Evolutionary conservation across 1,284 basidiomycete species (phyloP).

Genomic region (Trichosporon sp.): DNA sequence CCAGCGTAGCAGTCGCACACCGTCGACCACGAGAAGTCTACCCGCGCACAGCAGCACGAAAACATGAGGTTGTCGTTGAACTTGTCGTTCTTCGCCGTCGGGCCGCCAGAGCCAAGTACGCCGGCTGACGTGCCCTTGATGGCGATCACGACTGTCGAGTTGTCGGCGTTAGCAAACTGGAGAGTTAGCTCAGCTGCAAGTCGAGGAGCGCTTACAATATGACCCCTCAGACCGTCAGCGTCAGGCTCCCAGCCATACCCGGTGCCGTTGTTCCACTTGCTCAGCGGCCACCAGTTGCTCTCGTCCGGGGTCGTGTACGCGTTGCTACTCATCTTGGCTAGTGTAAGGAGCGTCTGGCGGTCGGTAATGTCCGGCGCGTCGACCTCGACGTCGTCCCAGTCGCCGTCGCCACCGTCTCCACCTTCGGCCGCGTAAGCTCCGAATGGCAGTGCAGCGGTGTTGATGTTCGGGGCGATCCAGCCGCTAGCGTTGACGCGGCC

Average conservation of each 20-base stretch:
- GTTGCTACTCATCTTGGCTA: conserved; percentile 94
- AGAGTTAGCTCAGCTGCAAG: conserved; percentile 1
- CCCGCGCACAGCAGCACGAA: conserved; percentile 93
- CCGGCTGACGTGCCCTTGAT: conserved; percentile 92
- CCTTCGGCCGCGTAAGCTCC: conserved; percentile 8
- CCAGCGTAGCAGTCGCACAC: conserved; percentile 90
- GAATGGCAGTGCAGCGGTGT: not conserved
- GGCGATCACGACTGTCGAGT: conserved; percentile 81
- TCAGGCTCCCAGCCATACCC: conserved; percentile 92
- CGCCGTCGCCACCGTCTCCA: conserved; percentile 31
- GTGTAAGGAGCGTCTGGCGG: conserved; percentile 72
- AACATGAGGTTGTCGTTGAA: conserved; percentile 95
- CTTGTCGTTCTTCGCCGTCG: conserved; percentile 88
- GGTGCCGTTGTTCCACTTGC: conserved; percentile 67
- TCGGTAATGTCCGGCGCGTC: conserved; percentile 66
- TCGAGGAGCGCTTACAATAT: conserved; percentile 65
- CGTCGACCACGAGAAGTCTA: conserved; percentile 92
- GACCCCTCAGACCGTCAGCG: conserved; percentile 84
- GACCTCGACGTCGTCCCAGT: conserved; percentile 61
- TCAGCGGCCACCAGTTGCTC: conserved; percentile 75
- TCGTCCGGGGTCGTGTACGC: conserved; percentile 73
- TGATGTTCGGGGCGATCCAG: conserved; percentile 23
- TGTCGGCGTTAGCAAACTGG: conserved; percentile 75
- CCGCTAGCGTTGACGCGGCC: conserved; percentile 25
- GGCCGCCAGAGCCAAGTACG: conserved; percentile 75